Percentiles rank a stretch among this genome's conserved stretches.
These are phyloP conservation scores for Kernera saxatilis DNA, from an alignment of 345 rosid genomes.

Conservation along the genomic window DNA sequence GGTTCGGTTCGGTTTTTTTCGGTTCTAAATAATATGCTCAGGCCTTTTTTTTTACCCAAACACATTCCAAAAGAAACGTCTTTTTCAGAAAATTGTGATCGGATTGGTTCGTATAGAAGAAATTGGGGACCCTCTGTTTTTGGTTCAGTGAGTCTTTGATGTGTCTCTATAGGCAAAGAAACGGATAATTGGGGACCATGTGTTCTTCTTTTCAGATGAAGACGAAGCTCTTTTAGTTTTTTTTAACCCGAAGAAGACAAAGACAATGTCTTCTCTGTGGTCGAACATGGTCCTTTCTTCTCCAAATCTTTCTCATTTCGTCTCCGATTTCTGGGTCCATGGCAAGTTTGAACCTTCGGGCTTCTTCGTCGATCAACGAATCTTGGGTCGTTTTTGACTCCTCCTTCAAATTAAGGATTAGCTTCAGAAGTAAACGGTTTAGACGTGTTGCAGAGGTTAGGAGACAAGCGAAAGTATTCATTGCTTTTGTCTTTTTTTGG, in stretches of 20 bases:
- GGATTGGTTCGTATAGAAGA: not conserved
- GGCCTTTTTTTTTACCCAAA: too few relatives aligned
- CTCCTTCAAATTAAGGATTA: not conserved
- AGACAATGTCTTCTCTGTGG: conserved; percentile 16
- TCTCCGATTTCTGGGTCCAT: conserved; percentile 3
- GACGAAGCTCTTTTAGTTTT: not conserved
- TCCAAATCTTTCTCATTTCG: not conserved
- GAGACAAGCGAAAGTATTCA: not conserved
- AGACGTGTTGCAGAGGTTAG: conserved; percentile 20
- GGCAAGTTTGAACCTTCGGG: conserved; percentile 20
- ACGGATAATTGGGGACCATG: conserved; percentile 2
- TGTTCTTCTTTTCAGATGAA: conserved; percentile 7
- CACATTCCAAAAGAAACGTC: too few relatives aligned
- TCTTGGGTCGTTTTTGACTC: conserved; percentile 1
- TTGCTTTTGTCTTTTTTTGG: not conserved
- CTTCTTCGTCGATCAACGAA: not conserved
- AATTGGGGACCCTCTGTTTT: not conserved
- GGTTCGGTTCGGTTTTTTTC: too few relatives aligned
- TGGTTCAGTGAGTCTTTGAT: not conserved
- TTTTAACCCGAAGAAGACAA: conserved; percentile 1
- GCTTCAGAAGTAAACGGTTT: conserved; percentile 17
- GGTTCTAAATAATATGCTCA: too few relatives aligned
- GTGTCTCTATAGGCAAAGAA: too few relatives aligned
- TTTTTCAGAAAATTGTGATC: not conserved
- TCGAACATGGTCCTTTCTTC: not conserved